Evolutionary conservation across 2,329 filamentous ascomycete genomes (phyloP).

Genomic region (Calonectria hongkongensis): DNA sequence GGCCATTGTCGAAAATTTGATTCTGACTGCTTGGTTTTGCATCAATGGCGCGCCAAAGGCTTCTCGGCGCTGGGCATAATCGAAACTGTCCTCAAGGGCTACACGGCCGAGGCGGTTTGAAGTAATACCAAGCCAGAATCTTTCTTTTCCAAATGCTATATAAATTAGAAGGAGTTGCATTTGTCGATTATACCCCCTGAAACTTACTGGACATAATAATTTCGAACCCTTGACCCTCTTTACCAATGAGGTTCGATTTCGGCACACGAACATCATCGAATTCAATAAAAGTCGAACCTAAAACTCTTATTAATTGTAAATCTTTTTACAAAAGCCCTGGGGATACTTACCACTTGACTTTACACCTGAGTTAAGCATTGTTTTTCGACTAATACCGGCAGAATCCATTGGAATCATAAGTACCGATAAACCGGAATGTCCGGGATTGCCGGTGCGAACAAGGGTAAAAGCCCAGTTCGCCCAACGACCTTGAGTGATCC

Average conservation of each 20-base stretch:
- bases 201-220: constrained; percentile 69
- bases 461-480: constrained; percentile 78
- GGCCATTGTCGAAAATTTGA: constrained; percentile 74
- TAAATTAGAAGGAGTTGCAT: background rate
- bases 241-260: constrained; percentile 62
- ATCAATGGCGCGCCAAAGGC: constrained; percentile 77
- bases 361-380: constrained; percentile 80
- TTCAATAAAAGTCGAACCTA: constrained; percentile 69
- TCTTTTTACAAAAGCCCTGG: too few relatives aligned
- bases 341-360: constrained; percentile 72
- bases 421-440: constrained; percentile 72
- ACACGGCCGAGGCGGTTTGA: constrained; percentile 74
- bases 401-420: constrained; percentile 72
- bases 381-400: constrained; percentile 69
- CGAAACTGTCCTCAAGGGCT: constrained; percentile 70
- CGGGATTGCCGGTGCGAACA: constrained; percentile 74
- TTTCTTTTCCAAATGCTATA: constrained; percentile 72
- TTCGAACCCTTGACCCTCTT: constrained; percentile 73
- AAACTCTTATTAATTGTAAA: too few relatives aligned
- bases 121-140: constrained; percentile 73
- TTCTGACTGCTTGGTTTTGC: constrained; percentile 73
- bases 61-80: constrained; percentile 69
- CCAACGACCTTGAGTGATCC: constrained; percentile 79
- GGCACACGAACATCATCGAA: constrained; percentile 75
- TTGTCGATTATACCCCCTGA: too few relatives aligned